These are phyloP conservation scores for Jacaranda mimosifolia DNA, from an alignment of 257 asterid genomes.

Conservation along the genomic window DNA sequence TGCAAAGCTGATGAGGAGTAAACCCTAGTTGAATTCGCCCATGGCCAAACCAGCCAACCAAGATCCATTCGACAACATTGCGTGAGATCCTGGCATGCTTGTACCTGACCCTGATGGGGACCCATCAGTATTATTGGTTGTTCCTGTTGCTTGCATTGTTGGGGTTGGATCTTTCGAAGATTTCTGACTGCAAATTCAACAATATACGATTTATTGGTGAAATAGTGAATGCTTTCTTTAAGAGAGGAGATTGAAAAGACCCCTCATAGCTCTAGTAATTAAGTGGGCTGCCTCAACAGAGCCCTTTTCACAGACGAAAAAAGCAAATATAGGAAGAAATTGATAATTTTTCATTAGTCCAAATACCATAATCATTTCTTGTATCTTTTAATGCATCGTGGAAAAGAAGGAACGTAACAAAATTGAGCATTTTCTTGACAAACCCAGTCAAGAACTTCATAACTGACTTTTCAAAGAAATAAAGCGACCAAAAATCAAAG, in stretches of 20 bases:
- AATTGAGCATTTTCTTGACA: no score
- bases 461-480: no score
- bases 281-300: no score
- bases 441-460: no score
- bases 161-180: constrained; percentile 78
- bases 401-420: no score
- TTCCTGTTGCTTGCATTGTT: constrained; percentile 51
- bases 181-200: constrained; percentile 70
- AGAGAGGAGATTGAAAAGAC: neutral
- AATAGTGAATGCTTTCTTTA: constrained; percentile 20
- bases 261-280: no score
- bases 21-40: constrained; percentile 69
- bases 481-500: neutral
- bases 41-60: constrained; percentile 92
- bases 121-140: constrained; percentile 47
- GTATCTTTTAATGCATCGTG: no score
- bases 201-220: constrained; percentile 28
- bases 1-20: constrained; percentile 38
- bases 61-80: constrained; percentile 72
- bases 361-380: no score
- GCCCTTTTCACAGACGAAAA: no score
- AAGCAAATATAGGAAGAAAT: no score
- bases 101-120: constrained; percentile 47
- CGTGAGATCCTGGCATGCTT: constrained; percentile 56
- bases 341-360: no score